Conservation (phyloP, 495 filamentous ascomycete species). For the Aspergillus sparsus region DNA sequence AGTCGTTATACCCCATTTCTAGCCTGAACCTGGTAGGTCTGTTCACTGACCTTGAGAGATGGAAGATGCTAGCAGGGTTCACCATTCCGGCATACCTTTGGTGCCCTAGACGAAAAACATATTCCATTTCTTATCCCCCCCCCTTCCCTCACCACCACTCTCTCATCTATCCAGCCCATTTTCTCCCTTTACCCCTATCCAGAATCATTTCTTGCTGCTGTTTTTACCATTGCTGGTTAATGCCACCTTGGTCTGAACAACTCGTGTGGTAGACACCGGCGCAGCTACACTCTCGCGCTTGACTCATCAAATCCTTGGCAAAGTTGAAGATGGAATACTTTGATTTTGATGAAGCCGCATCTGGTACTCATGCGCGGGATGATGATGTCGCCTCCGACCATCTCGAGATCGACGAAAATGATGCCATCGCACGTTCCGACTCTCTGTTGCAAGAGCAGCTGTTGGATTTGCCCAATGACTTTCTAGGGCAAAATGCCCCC, state of each 20-base stretch:
- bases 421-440: slow-evolving; percentile 37
- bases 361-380: slow-evolving; percentile 38
- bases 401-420: slow-evolving; percentile 40
- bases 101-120: slow-evolving; percentile 40
- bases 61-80: slow-evolving; percentile 20
- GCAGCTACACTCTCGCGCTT: background rate
- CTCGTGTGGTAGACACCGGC: slow-evolving; percentile 7
- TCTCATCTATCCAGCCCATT: background rate
- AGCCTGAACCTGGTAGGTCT: background rate
- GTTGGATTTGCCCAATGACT: slow-evolving; percentile 39
- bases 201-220: too few species aligned
- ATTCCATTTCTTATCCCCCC: slow-evolving; percentile 3
- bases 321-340: slow-evolving; percentile 51
- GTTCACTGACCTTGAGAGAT: background rate
- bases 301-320: background rate
- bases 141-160: slow-evolving; percentile 8
- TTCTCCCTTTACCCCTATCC: background rate
- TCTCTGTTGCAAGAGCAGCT: slow-evolving; percentile 41
- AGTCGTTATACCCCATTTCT: background rate
- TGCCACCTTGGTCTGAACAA: slow-evolving; percentile 5
- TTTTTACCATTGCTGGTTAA: background rate
- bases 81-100: slow-evolving; percentile 28
- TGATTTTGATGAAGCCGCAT: slow-evolving; percentile 54
- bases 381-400: slow-evolving; percentile 47
- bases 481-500: slow-evolving; percentile 31